Evolutionary conservation across 305 asterid genomes (phyloP), one percentile per base, ranked within the genome.

Genomic region (Fraxinus xanthoxyloides): DNA sequence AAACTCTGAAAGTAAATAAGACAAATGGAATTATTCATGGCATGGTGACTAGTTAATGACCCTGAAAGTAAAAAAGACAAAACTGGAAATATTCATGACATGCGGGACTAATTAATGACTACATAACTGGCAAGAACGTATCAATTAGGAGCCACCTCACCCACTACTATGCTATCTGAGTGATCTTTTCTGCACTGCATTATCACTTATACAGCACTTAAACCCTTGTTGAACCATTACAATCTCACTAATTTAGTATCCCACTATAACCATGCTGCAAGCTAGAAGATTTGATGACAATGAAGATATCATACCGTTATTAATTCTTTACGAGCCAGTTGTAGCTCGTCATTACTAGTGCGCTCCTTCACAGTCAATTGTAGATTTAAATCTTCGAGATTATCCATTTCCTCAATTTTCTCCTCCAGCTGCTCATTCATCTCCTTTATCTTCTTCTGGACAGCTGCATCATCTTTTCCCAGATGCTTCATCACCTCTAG

Each of bases 301-400:
- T 40, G 24, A 81, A 72, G 81, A 79, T 73, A 63, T 4, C 87
- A 67, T 89, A 94, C 98, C 92, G 26, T 83, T 34, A 91, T 91
- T 80, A 95, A 85, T 81, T 82, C 90, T 81, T 88, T 87, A 72
- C 97, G 93, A 78, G 97, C 98, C 76, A 84, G 94, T 87, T 91
- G 95, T 85, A 95, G 91, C 87, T 95, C 98, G 31, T 90, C 97
- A 72, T 92, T 93, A 86, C 94, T 93, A 84, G 90, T 91, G 67
- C 97, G 95, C 89, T 95, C 98, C 79, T 87, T 92, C 46, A 79
- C 35, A 56, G 92, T 84, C 31, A 95, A 89, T 77, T 89, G 88
- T 40, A 79, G 83, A 80, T 91, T 86, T 48, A 91, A 69, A 1
- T 75, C 84, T 84, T 95, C 97, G 21, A 83, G 79, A 32, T 46